phyloP scores from a whole-genome alignment of 2,329 filamentous ascomycete species.

The Dactylellina haptotyla region DNA sequence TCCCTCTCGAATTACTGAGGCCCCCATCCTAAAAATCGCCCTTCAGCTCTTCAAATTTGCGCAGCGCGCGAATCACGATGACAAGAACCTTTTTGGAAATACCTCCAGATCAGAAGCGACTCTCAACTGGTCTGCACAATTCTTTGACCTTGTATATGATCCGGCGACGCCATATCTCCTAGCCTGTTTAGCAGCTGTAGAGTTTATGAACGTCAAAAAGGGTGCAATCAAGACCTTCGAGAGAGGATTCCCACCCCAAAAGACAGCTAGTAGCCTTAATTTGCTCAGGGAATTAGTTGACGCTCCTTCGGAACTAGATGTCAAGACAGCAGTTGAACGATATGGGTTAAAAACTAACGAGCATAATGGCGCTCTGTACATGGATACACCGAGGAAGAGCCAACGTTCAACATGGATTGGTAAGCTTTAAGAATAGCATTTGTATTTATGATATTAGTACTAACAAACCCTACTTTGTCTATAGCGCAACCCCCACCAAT shows the following conservation, averaged over 20 bases:
- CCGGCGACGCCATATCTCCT: conserved; percentile 46
- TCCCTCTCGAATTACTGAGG: conserved; percentile 38
- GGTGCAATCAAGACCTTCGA: conserved; percentile 51
- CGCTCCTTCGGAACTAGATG: conserved; percentile 35
- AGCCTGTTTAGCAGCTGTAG: conserved; percentile 35
- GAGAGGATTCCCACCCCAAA: conserved; percentile 47
- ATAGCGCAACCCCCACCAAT: conserved; percentile 42
- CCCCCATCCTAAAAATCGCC: conserved; percentile 37
- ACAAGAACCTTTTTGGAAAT: conserved; percentile 52
- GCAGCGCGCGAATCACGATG: conserved; percentile 42
- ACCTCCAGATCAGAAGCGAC: conserved; percentile 39
- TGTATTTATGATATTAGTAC: background rate
- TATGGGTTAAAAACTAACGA: conserved; percentile 47
- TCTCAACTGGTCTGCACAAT: conserved; percentile 49
- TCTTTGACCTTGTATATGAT: conserved; percentile 45
- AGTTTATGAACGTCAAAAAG: conserved; percentile 50
- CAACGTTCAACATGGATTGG: conserved; percentile 52
- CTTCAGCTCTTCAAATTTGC: conserved; percentile 45
- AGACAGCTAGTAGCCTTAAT: conserved; percentile 45
- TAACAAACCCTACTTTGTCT: background rate
- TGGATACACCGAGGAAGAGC: conserved; percentile 37
- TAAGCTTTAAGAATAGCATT: conserved; percentile 1
- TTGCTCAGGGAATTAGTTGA: conserved; percentile 36
- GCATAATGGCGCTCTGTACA: conserved; percentile 39
- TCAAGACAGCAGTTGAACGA: conserved; percentile 38